phyloP scores from a whole-genome alignment of 1,284 basidiomycete genomes.

The Trametes pubescens region DNA sequence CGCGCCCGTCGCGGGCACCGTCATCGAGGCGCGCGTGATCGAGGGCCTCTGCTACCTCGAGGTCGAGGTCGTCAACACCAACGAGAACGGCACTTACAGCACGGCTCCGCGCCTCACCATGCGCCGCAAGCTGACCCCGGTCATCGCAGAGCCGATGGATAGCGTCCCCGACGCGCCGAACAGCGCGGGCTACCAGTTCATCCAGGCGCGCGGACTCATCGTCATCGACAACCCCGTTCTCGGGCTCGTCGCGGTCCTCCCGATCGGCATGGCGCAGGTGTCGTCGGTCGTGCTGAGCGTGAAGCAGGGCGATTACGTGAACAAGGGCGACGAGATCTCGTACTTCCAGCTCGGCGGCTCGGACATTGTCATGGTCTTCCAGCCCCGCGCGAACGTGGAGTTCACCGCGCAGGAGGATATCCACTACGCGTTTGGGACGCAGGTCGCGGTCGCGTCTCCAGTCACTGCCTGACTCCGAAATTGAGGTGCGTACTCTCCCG shows the following conservation, averaged over 20 bases:
- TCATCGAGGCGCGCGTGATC: conserved; percentile 33
- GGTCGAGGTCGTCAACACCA: conserved; percentile 1
- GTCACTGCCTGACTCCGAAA: too few relatives aligned
- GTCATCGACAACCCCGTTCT: conserved; percentile 31
- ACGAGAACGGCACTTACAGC: background rate
- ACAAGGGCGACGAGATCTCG: conserved; percentile 35
- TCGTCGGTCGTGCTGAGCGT: conserved; percentile 35
- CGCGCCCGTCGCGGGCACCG: conserved; percentile 32
- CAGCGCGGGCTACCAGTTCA: conserved; percentile 37
- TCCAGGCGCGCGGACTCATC: conserved; percentile 35
- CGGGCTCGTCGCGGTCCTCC: conserved; percentile 36
- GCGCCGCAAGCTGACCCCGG: conserved; percentile 16
- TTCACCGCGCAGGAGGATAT: conserved; percentile 19
- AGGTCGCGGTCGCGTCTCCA: background rate
- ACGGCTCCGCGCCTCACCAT: conserved; percentile 12
- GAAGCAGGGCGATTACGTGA: conserved; percentile 21
- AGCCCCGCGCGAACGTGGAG: conserved; percentile 30
- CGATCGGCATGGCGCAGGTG: conserved; percentile 38
- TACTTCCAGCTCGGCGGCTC: conserved; percentile 36
- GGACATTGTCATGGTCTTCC: conserved; percentile 36
- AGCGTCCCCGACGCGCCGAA: conserved; percentile 28
- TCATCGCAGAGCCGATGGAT: background rate
- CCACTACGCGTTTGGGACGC: conserved; percentile 30
- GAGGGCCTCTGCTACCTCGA: conserved; percentile 34
- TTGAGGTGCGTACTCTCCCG: too few relatives aligned